phyloP scores from a whole-genome alignment of 306 rosid genomes.

The Lotus japonicus region DNA sequence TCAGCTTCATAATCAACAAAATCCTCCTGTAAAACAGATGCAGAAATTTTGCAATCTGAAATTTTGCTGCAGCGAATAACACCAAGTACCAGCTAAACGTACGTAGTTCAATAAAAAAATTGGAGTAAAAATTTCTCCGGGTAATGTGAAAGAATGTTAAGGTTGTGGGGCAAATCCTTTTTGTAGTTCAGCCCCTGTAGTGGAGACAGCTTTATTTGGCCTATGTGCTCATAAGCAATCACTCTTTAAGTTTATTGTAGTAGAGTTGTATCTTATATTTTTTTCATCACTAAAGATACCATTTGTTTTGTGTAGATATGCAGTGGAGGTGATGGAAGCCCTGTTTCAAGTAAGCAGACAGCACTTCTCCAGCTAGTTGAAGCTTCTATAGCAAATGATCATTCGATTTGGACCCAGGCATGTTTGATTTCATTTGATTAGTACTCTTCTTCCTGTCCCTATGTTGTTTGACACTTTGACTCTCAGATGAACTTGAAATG shows the following conservation, averaged over 20 bases:
- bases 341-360: constrained; percentile 47
- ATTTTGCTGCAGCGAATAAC: too few relatives aligned
- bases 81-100: too few relatives aligned
- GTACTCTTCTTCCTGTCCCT: constrained; percentile 7
- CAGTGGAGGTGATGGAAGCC: constrained; percentile 63
- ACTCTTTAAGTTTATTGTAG: neutral
- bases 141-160: too few relatives aligned
- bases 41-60: too few relatives aligned
- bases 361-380: constrained; percentile 86
- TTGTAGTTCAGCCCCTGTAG: neutral
- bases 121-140: too few relatives aligned
- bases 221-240: neutral
- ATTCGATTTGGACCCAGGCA: constrained; percentile 84
- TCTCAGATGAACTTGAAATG: constrained; percentile 1
- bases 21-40: too few relatives aligned
- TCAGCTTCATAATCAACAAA: too few relatives aligned
- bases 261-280: neutral
- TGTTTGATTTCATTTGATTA: constrained; percentile 17
- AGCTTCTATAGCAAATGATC: constrained; percentile 67
- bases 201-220: neutral
- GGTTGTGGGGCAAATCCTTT: neutral
- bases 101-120: too few relatives aligned
- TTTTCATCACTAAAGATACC: constrained; percentile 1
- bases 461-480: neutral
- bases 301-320: constrained; percentile 50